Base-by-base conservation (phyloP, 148 eudicot genomes). In the Vaccinium darrowii region DNA sequence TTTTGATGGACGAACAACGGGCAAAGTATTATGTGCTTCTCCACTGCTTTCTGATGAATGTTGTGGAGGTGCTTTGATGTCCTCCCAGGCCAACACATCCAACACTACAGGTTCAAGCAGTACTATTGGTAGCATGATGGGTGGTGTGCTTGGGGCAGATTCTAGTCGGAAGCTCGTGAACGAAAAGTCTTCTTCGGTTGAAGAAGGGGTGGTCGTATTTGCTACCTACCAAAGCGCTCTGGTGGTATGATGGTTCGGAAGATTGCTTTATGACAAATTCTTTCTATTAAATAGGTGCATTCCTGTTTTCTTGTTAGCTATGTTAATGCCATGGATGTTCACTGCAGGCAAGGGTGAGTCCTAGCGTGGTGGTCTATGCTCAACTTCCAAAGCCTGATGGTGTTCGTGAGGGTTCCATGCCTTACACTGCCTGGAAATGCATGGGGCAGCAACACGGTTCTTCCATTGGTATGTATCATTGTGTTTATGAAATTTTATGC, bases 391-490 rank as follows among this genome's bases (percentile, higher is more conserved):
- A 85, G 85, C 99, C 98, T 84, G 95, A 93, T 84, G 99, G 98
- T 12, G 91, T 92, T 19, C 89, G 98, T 82, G 98, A 96, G 82
- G 99, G 99, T 86, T 90, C 98, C 77, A 93, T 96, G 94, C 99
- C 99, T 62, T 96, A 94, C 88, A 93, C 98, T 86, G 94, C 99
- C 56, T 96, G 99, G 99, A 96, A 92, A 91, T 92, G 91, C 81
- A 91, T 92, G 86, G 84, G 91, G 71, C 92, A 87, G 69, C 84
- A 91, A 77, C 89, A 84, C 53, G 86, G 83, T 85, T 89, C 94
- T 84, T 85, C 92, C 23, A 76, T 88, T 88, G 98, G 98, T 95
- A 90, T 71, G 84, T 79, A 52, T 62, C 52, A 82, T 69, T 13
- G 47, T 15, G 51, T 65, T 84, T 78, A 65, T 78, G 79, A 73